Base-by-base conservation (phyloP, 108 stramenopile species). In the Epithemia pelagica region DNA sequence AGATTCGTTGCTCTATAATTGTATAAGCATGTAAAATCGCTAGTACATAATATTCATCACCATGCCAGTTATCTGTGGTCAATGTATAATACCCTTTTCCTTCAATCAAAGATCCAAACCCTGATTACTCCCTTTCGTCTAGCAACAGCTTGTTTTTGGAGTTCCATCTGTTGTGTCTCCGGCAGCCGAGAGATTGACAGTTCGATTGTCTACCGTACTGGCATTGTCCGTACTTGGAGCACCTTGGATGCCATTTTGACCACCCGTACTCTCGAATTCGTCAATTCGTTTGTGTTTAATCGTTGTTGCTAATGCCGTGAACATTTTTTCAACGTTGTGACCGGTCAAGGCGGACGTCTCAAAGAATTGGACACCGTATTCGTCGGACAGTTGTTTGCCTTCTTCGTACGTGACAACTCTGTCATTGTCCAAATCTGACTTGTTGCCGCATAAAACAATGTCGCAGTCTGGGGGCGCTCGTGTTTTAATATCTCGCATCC, bases 281-380 rank as follows among this genome's bases (percentile, higher is more conserved):
- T 92, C 92, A 66, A 94, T 89, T 68, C 92, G 76, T 67, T 83
- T 87, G 70, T 86, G 81, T 78, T 91, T 90, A 71, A 95, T 92
- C 3, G 87, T 90, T 2, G 89, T 92, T 51, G 96, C 95, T 59
- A 97, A 66, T 22, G 86, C 83, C 8, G 75, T 82, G 70, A 97
- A 97, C 87, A 94, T 95, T 29, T 74, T 83, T 67, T 95, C 92
- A 19, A 99, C 96, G 79, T 96, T 95, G 22, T 64, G 64, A 52
- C 96, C 96, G 8, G 95, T 97, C 73, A 96, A 81, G 3, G 98
- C 98, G 7, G 91, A 94, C 52, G 95, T 94, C 74, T 99, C 98
- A 78, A 95, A 99, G 81, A 94, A 97, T 31, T 88, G 80, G 22
- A 96, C 92, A 54, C 95, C 95, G 64, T 94, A 96, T 70, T 96